phyloP scores from a whole-genome alignment of 129 eudicot genomes.

The Heracleum sosnowskyi region DNA sequence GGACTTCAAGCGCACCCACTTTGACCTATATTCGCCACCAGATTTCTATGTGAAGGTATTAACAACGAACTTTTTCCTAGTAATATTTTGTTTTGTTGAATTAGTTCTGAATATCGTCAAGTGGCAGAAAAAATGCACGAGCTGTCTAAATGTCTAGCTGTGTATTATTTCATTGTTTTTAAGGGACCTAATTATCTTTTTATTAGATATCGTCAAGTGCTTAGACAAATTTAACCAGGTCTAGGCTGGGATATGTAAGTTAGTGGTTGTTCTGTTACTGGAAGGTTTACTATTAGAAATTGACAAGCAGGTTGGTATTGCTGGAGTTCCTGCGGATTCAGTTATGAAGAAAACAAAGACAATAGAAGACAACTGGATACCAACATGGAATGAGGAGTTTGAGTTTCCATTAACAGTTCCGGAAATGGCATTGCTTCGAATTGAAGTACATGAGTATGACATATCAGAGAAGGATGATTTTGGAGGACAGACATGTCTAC shows the following conservation, averaged over 20 bases:
- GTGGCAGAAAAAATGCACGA: not conserved
- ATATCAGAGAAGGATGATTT: conserved; percentile 56
- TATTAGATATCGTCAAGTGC: not conserved
- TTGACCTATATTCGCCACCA: conserved; percentile 75
- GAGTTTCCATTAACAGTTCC: conserved; percentile 60
- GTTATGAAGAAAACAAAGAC: conserved; percentile 43
- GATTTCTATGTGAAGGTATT: conserved; percentile 79
- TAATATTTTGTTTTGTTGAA: not conserved
- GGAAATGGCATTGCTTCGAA: conserved; percentile 48
- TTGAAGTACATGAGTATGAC: conserved; percentile 62
- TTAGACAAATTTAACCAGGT: not conserved
- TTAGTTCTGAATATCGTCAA: not conserved
- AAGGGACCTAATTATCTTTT: not conserved
- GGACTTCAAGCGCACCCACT: conserved; percentile 64
- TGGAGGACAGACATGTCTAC: conserved; percentile 67
- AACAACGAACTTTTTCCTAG: not conserved
- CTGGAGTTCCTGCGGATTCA: conserved; percentile 53
- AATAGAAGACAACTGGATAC: conserved; percentile 53
- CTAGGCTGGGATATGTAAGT: not conserved
- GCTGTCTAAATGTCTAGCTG: not conserved
- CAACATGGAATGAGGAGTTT: conserved; percentile 62
- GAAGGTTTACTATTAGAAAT: not conserved
- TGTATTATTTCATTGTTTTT: not conserved
- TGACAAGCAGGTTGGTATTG: conserved; percentile 46
- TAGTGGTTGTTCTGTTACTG: not conserved